These are phyloP conservation scores for Macrolepiota dolichaula DNA, from an alignment of 768 basidiomycete genomes.

Conservation along the genomic window DNA sequence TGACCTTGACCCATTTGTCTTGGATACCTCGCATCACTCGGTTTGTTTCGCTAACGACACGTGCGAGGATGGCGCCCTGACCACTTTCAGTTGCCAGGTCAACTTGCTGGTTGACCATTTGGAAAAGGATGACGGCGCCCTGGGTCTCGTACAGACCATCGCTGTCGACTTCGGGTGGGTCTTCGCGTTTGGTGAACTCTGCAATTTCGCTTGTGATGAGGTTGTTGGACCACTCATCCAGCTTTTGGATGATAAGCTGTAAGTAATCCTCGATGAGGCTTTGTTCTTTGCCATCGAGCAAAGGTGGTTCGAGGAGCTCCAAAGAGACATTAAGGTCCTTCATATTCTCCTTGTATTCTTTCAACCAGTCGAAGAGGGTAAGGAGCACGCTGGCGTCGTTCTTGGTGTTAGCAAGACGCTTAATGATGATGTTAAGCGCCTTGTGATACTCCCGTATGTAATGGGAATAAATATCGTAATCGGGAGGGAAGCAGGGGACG, in stretches of 20 bases:
- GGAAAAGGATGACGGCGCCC: slow-evolving; percentile 92
- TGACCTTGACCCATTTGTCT: slow-evolving; percentile 78
- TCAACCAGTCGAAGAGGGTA: slow-evolving; percentile 88
- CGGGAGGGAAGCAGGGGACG: slow-evolving; percentile 86
- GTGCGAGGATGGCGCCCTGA: slow-evolving; percentile 89
- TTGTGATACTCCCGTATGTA: slow-evolving; percentile 91
- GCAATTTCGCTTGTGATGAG: slow-evolving; percentile 87
- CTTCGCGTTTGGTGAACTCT: slow-evolving; percentile 78
- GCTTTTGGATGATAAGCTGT: slow-evolving; percentile 86
- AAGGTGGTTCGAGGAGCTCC: slow-evolving; percentile 80
- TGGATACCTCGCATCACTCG: slow-evolving; percentile 89
- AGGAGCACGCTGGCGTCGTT: slow-evolving; percentile 89
- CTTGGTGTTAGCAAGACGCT: slow-evolving; percentile 63
- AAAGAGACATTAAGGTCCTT: slow-evolving; percentile 84
- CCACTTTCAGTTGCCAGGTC: slow-evolving; percentile 95
- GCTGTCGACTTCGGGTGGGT: slow-evolving; percentile 85
- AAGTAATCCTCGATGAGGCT: slow-evolving; percentile 93
- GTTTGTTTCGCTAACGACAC: slow-evolving; percentile 84
- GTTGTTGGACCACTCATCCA: slow-evolving; percentile 96
- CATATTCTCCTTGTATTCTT: slow-evolving; percentile 94
- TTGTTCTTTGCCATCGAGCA: slow-evolving; percentile 96
- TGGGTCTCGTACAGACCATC: slow-evolving; percentile 91
- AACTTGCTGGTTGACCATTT: slow-evolving; percentile 97
- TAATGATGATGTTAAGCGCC: slow-evolving; percentile 70
- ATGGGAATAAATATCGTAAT: slow-evolving; percentile 84